Evolutionary conservation across 192 early-diverging fungal genomes (phyloP).

Genomic region (Coemansia sp.): DNA sequence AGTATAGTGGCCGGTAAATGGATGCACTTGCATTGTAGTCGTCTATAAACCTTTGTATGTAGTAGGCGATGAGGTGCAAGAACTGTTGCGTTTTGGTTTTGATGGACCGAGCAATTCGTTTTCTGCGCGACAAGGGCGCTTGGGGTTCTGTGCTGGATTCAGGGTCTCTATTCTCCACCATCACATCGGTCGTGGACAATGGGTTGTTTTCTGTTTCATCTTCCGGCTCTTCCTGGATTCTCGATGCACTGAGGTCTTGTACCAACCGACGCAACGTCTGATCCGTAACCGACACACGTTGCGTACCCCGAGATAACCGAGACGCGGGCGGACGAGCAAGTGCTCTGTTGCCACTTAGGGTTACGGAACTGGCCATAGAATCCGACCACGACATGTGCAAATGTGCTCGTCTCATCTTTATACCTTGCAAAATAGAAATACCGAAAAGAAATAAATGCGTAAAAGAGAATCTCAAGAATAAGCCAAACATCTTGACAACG

Average conservation of each 20-base stretch:
- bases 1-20: conserved; percentile 25
- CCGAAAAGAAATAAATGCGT: not conserved
- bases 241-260: conserved; percentile 29
- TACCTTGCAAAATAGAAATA: not conserved
- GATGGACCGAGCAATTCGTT: conserved; percentile 1
- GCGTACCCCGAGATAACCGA: conserved; percentile 4
- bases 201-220: not conserved
- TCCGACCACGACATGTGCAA: conserved; percentile 44
- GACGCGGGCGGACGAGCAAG: conserved; percentile 7
- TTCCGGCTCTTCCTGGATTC: conserved; percentile 30
- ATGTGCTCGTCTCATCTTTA: conserved; percentile 33
- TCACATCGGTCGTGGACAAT: not conserved
- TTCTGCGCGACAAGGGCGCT: conserved; percentile 14
- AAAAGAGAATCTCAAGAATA: not conserved
- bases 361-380: conserved; percentile 52
- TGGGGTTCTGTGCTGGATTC: not conserved
- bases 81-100: conserved; percentile 18
- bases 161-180: not conserved
- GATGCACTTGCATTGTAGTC: conserved; percentile 15
- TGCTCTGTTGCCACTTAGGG: conserved; percentile 22
- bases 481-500: not conserved
- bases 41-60: conserved; percentile 11
- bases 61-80: conserved; percentile 26
- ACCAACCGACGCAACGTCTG: conserved; percentile 25
- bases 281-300: not conserved